These are phyloP conservation scores for Aspergillus ruber DNA, from an alignment of 2,329 filamentous ascomycete species.

Conservation along the genomic window DNA sequence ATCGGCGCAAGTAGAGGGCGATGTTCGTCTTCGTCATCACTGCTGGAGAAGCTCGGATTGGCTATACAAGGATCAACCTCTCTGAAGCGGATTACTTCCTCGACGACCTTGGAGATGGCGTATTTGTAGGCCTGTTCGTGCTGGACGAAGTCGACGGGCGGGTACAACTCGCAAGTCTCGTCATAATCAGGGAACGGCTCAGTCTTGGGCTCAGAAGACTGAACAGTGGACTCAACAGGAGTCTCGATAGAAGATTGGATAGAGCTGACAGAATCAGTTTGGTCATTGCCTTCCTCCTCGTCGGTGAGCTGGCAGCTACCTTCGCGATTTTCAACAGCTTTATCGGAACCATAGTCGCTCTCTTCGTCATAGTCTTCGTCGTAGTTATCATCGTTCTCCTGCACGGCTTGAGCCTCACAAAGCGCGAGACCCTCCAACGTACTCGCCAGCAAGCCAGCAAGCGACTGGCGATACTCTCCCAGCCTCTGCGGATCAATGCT, in stretches of 20 bases:
- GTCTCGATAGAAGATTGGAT: no score
- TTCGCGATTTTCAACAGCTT: no score
- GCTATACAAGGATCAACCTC: conserved; percentile 10
- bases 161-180: conserved; percentile 8
- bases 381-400: neutral
- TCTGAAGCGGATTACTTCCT: conserved; percentile 12
- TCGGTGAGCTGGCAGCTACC: neutral
- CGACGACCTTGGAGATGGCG: conserved; percentile 17
- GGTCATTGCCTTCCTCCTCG: neutral
- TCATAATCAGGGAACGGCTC: conserved; percentile 25
- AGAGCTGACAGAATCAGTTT: no score
- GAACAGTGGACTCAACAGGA: neutral
- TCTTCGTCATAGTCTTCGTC: neutral
- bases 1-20: neutral
- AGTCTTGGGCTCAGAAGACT: neutral
- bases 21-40: neutral
- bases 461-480: neutral
- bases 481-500: neutral
- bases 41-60: neutral
- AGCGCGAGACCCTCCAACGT: neutral
- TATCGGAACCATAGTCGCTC: neutral
- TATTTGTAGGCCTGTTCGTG: conserved; percentile 17
- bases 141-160: conserved; percentile 4
- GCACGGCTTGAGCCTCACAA: neutral
- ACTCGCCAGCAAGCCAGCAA: neutral